These are phyloP conservation scores for Botrytis porri DNA, from an alignment of 2,329 filamentous ascomycete genomes.

Conservation along the genomic window DNA sequence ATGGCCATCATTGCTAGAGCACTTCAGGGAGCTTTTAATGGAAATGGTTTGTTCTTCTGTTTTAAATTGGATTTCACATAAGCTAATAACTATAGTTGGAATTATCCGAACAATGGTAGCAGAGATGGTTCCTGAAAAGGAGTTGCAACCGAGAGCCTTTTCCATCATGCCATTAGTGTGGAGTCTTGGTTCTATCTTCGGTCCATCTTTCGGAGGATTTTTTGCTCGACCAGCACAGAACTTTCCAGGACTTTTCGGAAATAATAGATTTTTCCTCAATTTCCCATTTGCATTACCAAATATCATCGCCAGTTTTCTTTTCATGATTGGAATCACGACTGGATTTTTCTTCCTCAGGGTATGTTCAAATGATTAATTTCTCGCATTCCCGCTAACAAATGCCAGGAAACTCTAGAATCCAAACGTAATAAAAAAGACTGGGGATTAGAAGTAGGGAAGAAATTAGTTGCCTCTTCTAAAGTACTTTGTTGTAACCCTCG, in stretches of 20 bases:
- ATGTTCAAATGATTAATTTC: slow-evolving; percentile 22
- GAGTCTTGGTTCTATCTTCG: slow-evolving; percentile 83
- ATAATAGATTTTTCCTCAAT: slow-evolving; percentile 63
- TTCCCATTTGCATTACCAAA: slow-evolving; percentile 88
- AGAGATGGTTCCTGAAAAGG: slow-evolving; percentile 83
- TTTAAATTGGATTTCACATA: not conserved
- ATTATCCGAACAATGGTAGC: slow-evolving; percentile 91
- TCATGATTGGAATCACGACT: slow-evolving; percentile 70
- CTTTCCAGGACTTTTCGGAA: slow-evolving; percentile 67
- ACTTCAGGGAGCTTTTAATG: slow-evolving; percentile 80
- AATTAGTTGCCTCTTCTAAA: slow-evolving; percentile 48
- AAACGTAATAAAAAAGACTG: slow-evolving; percentile 69
- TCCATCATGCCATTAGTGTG: slow-evolving; percentile 91
- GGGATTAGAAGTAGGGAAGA: slow-evolving; percentile 70
- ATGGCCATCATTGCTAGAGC: slow-evolving; percentile 79
- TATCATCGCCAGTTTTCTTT: slow-evolving; percentile 71
- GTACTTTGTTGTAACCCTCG: slow-evolving; percentile 24
- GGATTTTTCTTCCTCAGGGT: slow-evolving; percentile 76
- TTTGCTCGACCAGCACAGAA: slow-evolving; percentile 78
- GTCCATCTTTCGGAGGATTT: slow-evolving; percentile 82
- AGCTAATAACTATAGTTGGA: slow-evolving; percentile 55
- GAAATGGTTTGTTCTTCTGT: slow-evolving; percentile 57
- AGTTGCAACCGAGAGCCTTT: slow-evolving; percentile 85
- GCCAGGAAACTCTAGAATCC: slow-evolving; percentile 73
- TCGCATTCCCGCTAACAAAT: slow-evolving; percentile 16